Evolutionary conservation across 2,329 filamentous ascomycete species (phyloP).

Genomic region (Cryphonectria carpinicola): DNA sequence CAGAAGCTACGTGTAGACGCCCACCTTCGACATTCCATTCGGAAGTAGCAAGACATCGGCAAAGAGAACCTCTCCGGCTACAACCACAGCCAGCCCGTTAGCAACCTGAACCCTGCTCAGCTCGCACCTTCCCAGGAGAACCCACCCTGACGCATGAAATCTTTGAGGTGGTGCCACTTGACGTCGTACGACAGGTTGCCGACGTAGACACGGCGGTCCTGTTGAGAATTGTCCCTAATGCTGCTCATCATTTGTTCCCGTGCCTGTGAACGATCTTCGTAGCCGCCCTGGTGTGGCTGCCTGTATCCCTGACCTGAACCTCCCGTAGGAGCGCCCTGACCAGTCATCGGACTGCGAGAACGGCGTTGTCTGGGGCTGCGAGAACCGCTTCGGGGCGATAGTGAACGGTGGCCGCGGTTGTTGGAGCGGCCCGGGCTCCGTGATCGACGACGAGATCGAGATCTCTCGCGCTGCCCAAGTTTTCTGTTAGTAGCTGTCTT

Average conservation of each 20-base stretch:
- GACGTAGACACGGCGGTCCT: constrained; percentile 99
- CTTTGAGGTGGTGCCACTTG: constrained; percentile 99
- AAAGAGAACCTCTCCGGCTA: constrained; percentile 99
- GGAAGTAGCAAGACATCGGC: constrained; percentile 99
- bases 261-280: constrained; percentile 80
- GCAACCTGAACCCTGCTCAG: constrained; percentile 35
- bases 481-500: constrained; percentile 37
- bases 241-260: constrained; percentile 97
- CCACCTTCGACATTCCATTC: constrained; percentile 99
- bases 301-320: constrained; percentile 70
- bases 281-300: constrained; percentile 72
- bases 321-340: constrained; percentile 69
- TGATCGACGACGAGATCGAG: constrained; percentile 80
- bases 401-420: constrained; percentile 74
- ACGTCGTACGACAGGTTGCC: constrained; percentile 99
- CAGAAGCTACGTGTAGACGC: constrained; percentile 86
- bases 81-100: constrained; percentile 42
- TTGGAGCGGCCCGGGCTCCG: constrained; percentile 75
- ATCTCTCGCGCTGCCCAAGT: constrained; percentile 74
- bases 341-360: constrained; percentile 87
- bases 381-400: constrained; percentile 36
- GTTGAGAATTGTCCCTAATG: constrained; percentile 91
- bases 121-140: constrained; percentile 30
- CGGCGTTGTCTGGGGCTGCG: constrained; percentile 66
- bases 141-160: constrained; percentile 99